Percentiles rank a stretch among this genome's conserved stretches.
Conservation (phyloP, 2,329 filamentous ascomycete genomes). For the Trichoderma polysporum region DNA sequence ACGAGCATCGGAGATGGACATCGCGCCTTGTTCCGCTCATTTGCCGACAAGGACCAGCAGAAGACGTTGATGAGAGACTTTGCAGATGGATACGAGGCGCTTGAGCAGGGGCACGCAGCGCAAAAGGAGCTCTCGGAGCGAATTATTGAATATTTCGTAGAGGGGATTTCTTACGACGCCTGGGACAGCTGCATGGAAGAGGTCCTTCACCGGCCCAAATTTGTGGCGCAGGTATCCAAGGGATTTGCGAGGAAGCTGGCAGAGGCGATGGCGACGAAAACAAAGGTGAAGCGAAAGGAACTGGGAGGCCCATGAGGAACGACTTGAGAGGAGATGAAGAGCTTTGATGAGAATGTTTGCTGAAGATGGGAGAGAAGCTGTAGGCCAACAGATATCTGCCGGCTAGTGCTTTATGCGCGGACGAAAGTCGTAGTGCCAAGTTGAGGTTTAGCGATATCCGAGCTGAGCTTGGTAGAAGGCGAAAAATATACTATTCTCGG, state of each 20-base stretch:
- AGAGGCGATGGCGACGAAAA: conserved; percentile 23
- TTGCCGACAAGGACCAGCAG: conserved; percentile 31
- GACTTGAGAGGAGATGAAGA: neutral
- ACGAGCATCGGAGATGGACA: conserved; percentile 35
- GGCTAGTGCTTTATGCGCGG: neutral
- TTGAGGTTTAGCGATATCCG: neutral
- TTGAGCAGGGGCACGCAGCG: conserved; percentile 26
- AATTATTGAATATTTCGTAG: conserved; percentile 37
- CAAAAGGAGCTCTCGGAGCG: conserved; percentile 28
- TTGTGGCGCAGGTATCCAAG: conserved; percentile 34
- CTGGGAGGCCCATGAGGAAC: conserved; percentile 25
- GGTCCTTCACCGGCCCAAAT: conserved; percentile 31
- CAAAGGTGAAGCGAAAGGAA: conserved; percentile 35
- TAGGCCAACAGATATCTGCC: neutral
- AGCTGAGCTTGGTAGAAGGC: neutral
- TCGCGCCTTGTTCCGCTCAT: conserved; percentile 33
- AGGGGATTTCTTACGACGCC: conserved; percentile 31
- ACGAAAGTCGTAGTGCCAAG: neutral
- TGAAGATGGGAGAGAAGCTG: neutral
- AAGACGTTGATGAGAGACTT: conserved; percentile 35
- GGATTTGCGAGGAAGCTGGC: conserved; percentile 34
- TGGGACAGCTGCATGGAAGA: conserved; percentile 31
- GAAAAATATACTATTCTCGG: neutral
- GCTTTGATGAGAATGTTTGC: neutral
- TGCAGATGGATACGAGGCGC: conserved; percentile 37